A percentile compares a stretch with the other conserved stretches of the same genome.
Conservation (phyloP, 257 asterid genomes). For the Voacanga thouarsii region DNA sequence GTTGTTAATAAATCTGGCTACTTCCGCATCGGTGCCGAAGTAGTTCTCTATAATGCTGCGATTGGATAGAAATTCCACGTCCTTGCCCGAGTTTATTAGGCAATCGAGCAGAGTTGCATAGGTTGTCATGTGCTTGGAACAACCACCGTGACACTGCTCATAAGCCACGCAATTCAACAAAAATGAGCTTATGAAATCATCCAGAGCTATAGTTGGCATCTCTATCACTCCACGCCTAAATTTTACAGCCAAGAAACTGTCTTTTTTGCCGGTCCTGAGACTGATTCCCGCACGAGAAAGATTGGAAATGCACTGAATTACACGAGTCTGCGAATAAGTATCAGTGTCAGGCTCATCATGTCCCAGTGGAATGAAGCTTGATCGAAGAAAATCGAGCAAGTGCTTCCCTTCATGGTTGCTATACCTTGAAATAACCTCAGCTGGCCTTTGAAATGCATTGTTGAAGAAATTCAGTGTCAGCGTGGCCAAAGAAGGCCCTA, state of each 20-base stretch:
- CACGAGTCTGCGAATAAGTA: constrained; percentile 32
- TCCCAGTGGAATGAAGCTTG: constrained; percentile 56
- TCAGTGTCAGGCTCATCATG: constrained; percentile 21
- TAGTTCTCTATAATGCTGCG: constrained; percentile 64
- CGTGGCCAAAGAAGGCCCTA: constrained; percentile 37
- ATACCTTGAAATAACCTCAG: constrained; percentile 30
- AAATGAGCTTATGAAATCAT: constrained; percentile 76
- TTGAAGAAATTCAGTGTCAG: constrained; percentile 60
- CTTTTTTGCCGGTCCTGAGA: constrained; percentile 36
- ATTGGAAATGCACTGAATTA: constrained; percentile 60
- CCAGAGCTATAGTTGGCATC: constrained; percentile 68
- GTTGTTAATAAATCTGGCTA: constrained; percentile 60
- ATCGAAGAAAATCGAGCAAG: constrained; percentile 73
- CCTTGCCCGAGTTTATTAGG: constrained; percentile 53
- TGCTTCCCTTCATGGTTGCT: constrained; percentile 47
- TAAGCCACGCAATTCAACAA: constrained; percentile 79
- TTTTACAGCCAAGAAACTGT: constrained; percentile 51
- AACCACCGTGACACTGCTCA: constrained; percentile 65
- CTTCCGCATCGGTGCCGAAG: constrained; percentile 69
- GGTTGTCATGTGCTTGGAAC: constrained; percentile 76
- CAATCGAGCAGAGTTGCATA: constrained; percentile 71
- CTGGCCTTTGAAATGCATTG: constrained; percentile 42
- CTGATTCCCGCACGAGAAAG: constrained; percentile 72
- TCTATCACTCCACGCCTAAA: constrained; percentile 61
- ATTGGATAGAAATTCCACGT: constrained; percentile 56